Evolutionary conservation across 805 yeast species (phyloP), one percentile per base, ranked within the genome.

Genomic region (Ogataea methylovora): DNA sequence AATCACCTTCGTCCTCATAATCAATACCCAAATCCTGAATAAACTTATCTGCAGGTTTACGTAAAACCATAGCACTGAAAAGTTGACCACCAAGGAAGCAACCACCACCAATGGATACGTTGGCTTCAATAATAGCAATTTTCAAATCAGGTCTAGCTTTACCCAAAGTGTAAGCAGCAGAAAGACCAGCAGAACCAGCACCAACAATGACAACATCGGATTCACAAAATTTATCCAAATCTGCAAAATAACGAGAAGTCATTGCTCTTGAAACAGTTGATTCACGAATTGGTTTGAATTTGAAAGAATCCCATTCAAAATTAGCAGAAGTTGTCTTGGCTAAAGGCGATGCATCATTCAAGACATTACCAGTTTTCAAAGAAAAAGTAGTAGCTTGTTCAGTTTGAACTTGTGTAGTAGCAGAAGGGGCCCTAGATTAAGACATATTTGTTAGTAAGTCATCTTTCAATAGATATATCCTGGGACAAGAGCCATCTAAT

Each of bases 51-150:
- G 87, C 83, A 14, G 87, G 88, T 58, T 81, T 81, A 60, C 88
- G 73, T 69, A 79, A 64, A 34, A 81, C 76, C 87, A 80, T 80
- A 25, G 87, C 86, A 20, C 82, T 73, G 56, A 81, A 79, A 41
- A 81, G 62, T 54, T 78, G 85, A 10, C 87, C 90, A 36, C 85
- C 85, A 30, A 81, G 63, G 79, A 83, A 79, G 38, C 82, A 76
- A 20, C 90, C 90, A 42, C 88, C 90, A 38, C 88, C 88, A 36
- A 83, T 81, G 23, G 83, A 69, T n/a, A 80, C 84, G 42, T 71
- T 69, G 24, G 84, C 79, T 60, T 81, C 90, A 38, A 81, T 69
- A 42, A 79, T 75, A 40, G 85, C 84, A 43, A 81, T 73, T 54
- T 76, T 80, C 46, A 81, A 63, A 44, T 81, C 86, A 12, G 90